Evolutionary conservation across 495 filamentous ascomycete species (phyloP), one percentile per base, ranked within the genome.

Genomic region (Schizothecium vesticola): DNA sequence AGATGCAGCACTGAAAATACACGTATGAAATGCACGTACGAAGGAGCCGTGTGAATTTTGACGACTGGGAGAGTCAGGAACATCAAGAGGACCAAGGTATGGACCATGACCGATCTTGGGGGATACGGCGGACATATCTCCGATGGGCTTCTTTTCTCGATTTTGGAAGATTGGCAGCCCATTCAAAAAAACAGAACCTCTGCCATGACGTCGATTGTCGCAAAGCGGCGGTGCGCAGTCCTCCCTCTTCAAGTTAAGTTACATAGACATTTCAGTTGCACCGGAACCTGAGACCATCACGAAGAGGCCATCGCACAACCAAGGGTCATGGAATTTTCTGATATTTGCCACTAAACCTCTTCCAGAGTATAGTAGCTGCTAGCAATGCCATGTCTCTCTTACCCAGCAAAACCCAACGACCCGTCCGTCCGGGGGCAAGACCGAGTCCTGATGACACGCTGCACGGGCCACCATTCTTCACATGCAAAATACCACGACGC

Each of bases 401-500:
- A 2, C 16, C 1, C 43, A 51, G n/a, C 43, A n/a, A 51, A 51
- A 19, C 43, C 43, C 16, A 19, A 16, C 43, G 16, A 43, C 43
- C n/a, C 43, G 24, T 59, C 11, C 22, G 8, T 24, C 22, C 33
- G 13, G 3, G 11, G 21, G 25, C 26, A 25, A 33, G 23, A 28
- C 58, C 22, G 6, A 59, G 19, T 23, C 29, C 65, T 59, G 28
- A 13, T n/a, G 56, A 21, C 25, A 28, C 24, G 25, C 19, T 3
- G 69, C 69, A 67, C 64, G 59, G 28, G 65, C 57, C 62, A 66
- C 56, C 26, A 31, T 25, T 65, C 65, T 68, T 69, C 67, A 69
- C 67, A 68, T 56, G 25, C 43, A 56, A 59, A 31, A 59, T n/a
- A 22, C 36, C 29, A 22, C 31, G 55, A 33, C 43, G 7, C 23